Base-by-base conservation (phyloP, 805 yeast species). In the Starmerella tilneyi region DNA sequence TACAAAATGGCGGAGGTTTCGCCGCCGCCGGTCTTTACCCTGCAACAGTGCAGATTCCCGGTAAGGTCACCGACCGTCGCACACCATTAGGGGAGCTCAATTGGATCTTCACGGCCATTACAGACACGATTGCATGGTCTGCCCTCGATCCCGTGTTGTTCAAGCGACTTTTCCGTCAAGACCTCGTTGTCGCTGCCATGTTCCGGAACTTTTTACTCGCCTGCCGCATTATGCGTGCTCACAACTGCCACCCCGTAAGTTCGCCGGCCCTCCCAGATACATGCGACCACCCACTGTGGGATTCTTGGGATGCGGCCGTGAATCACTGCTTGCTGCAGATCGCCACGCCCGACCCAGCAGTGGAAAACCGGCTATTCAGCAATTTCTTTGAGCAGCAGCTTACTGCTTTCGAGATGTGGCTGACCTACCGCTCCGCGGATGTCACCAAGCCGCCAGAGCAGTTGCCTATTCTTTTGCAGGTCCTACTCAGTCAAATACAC, bases 81-180 rank as follows among this genome's bases (percentile, higher is more conserved):
- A 92, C 97, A 0, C 96, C 97, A 0, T 65, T 92, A 35, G 98
- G 98, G 28, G 98, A 92, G 60, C 71, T 92, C 44, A 86, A 85
- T 61, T 92, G 97, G 96, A 89, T 92, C 27, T 92, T 89, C 64
- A 92, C 96, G 1, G 96, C 98, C 2, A 85, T 92, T 31, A 89
- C 97, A 3, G 98, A 92, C 62, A 89, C 97, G 0, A 89, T 92
- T 43, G 98, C 98, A 2, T 92, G 97, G 96, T 84, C 95, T 0
- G 76, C 88, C 2, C 65, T 92, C 29, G 85, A 94, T 3, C 71
- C 95, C 49, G 85, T 94, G 0, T 65, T 92, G 24, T 92, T 92
- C 69, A 89, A 88, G 58, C 74, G 88, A 48, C 68, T 92, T 8
- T 92, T 92, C 58, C 75, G 98, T 60, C 98, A 89, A 62, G 98